phyloP scores from a whole-genome alignment of 2,329 filamentous ascomycete species.

The Trichothecium sympodiale region DNA sequence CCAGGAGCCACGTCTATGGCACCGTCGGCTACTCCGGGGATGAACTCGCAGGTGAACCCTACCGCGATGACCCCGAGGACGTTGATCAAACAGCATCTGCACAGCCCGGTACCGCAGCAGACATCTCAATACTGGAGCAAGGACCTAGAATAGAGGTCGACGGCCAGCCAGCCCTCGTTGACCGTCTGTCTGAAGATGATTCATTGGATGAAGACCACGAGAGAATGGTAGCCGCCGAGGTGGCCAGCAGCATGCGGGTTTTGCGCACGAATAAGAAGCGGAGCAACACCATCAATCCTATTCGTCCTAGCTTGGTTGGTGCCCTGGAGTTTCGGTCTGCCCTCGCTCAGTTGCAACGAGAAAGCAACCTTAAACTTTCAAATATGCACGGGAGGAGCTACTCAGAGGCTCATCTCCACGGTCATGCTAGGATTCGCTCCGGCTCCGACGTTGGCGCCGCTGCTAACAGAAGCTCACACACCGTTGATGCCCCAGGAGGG shows the following conservation, averaged over 20 bases:
- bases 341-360: slow-evolving; percentile 73
- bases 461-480: not conserved
- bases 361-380: slow-evolving; percentile 62
- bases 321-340: slow-evolving; percentile 90
- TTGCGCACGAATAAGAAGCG: slow-evolving; percentile 54
- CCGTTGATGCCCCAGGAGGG: not conserved
- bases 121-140: slow-evolving; percentile 32
- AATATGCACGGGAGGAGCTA: slow-evolving; percentile 55
- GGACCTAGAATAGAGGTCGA: slow-evolving; percentile 37
- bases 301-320: slow-evolving; percentile 85
- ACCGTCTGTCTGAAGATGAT: slow-evolving; percentile 21
- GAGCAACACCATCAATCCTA: slow-evolving; percentile 69
- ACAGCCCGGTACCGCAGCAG: slow-evolving; percentile 12
- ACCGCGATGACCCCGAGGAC: slow-evolving; percentile 47
- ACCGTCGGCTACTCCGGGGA: slow-evolving; percentile 37
- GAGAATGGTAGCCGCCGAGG: slow-evolving; percentile 63
- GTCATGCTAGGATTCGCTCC: not conserved
- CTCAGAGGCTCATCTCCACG: slow-evolving; percentile 20
- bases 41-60: slow-evolving; percentile 44
- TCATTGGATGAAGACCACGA: slow-evolving; percentile 42
- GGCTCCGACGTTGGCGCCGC: not conserved
- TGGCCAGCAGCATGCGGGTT: slow-evolving; percentile 88
- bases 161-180: slow-evolving; percentile 10
- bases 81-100: slow-evolving; percentile 11
- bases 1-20: slow-evolving; percentile 62